Evolutionary conservation across 306 rosid species (phyloP).

Genomic region (Cyamopsis tetragonoloba): DNA sequence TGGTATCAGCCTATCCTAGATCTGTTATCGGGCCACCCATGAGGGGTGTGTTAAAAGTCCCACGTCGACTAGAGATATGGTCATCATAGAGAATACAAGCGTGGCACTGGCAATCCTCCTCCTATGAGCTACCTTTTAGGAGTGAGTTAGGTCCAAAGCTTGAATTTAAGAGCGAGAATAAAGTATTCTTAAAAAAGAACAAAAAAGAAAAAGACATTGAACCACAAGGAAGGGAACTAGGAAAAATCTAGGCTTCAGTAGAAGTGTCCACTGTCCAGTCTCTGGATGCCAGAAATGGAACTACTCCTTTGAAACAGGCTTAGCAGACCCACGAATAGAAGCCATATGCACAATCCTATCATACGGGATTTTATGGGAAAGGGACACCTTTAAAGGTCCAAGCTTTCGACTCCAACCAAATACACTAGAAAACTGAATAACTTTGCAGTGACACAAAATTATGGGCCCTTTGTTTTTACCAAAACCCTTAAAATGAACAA

Average conservation of each 20-base stretch:
- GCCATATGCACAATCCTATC: constrained; percentile 5
- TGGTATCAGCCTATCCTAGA: too few species aligned
- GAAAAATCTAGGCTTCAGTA: neutral
- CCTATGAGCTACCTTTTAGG: too few species aligned
- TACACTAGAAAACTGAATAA: neutral
- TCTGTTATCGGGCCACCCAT: too few species aligned
- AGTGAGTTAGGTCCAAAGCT: too few species aligned
- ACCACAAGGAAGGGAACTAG: neutral
- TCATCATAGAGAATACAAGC: too few species aligned
- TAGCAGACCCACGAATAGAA: neutral
- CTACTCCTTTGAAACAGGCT: neutral
- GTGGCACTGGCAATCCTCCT: too few species aligned
- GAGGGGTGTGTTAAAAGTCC: too few species aligned
- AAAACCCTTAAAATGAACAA: neutral
- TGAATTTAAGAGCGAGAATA: too few species aligned
- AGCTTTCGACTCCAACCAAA: neutral
- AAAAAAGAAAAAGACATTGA: neutral
- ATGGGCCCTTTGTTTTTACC: neutral
- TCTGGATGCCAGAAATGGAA: neutral
- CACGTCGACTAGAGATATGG: too few species aligned
- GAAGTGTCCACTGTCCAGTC: neutral
- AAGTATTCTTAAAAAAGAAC: neutral
- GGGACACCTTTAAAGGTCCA: neutral
- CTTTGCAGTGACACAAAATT: neutral
- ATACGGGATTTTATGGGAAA: neutral